phyloP scores from a whole-genome alignment of 352 stramenopile species.

The Globisporangium perplexum region DNA sequence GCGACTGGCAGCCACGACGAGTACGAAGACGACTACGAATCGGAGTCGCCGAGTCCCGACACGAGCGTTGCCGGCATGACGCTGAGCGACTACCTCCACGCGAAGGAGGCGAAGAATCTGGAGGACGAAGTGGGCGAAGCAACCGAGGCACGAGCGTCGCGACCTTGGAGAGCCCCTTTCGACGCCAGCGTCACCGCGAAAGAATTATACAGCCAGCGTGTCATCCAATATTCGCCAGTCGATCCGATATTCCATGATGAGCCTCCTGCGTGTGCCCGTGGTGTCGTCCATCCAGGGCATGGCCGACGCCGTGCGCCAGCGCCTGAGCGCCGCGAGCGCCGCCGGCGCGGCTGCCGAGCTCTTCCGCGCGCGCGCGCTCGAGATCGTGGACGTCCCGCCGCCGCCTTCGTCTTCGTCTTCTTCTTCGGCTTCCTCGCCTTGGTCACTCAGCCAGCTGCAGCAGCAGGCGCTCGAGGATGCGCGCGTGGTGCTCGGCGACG shows the following conservation, averaged over 20 bases:
- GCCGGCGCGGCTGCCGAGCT: constrained; percentile 26
- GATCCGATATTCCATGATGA: not conserved
- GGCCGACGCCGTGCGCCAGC: constrained; percentile 28
- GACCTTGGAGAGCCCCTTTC: too few species aligned
- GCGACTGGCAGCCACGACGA: constrained; percentile 16
- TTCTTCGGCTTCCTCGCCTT: constrained; percentile 11
- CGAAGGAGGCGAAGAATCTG: constrained; percentile 10
- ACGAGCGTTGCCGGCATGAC: constrained; percentile 40
- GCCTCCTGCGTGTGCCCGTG: constrained; percentile 37
- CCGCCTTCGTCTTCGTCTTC: constrained; percentile 11
- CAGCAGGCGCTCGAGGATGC: constrained; percentile 31
- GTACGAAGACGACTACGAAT: constrained; percentile 46
- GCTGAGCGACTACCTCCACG: constrained; percentile 54
- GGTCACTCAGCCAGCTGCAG: constrained; percentile 30
- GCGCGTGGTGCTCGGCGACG: constrained; percentile 42
- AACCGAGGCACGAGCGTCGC: too few species aligned
- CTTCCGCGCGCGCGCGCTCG: constrained; percentile 30
- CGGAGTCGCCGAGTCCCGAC: constrained; percentile 18
- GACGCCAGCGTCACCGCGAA: too few species aligned
- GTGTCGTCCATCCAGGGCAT: constrained; percentile 46
- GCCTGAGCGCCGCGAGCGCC: constrained; percentile 15
- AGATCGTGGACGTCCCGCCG: constrained; percentile 36
- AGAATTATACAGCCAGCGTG: too few species aligned
- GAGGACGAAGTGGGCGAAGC: not conserved
- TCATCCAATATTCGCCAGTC: too few species aligned